Percentiles rank a stretch among this genome's conserved stretches.
Evolutionary conservation across 768 basidiomycete species (phyloP).

Genomic region (Lentinula lateritia): DNA sequence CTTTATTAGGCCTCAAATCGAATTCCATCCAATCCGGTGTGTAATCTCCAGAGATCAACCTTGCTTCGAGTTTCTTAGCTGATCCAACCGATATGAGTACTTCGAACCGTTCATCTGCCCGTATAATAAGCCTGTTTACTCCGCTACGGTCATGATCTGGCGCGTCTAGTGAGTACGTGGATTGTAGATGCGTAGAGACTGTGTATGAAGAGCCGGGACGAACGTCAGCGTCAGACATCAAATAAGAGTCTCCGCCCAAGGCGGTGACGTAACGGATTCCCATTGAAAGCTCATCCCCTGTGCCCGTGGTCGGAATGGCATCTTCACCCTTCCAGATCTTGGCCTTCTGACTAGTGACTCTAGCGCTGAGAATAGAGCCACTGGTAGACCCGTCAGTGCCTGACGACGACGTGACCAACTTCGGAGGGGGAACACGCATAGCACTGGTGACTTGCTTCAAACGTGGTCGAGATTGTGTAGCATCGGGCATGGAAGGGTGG

Average conservation of each 20-base stretch:
- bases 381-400: conserved; percentile 15
- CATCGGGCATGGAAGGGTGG: conserved; percentile 2
- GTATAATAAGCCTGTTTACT: conserved; percentile 38
- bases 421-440: conserved; percentile 58
- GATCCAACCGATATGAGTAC: conserved; percentile 24
- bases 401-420: conserved; percentile 29
- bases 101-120: conserved; percentile 54
- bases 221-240: conserved; percentile 12
- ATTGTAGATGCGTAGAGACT: conserved; percentile 32
- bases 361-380: conserved; percentile 19
- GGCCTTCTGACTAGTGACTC: conserved; percentile 62
- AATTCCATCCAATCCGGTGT: conserved; percentile 54
- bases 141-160: conserved; percentile 41
- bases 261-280: conserved; percentile 69
- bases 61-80: conserved; percentile 38
- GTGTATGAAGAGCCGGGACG: conserved; percentile 22
- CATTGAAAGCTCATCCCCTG: conserved; percentile 61
- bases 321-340: conserved; percentile 39
- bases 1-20: conserved; percentile 42
- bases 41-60: conserved; percentile 43
- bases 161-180: conserved; percentile 61
- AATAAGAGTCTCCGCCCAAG: conserved; percentile 36
- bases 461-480: conserved; percentile 39
- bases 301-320: conserved; percentile 30
- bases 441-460: conserved; percentile 70